Evolutionary conservation across 352 stramenopile species (phyloP).

Genomic region (Phytophthora foliorum): DNA sequence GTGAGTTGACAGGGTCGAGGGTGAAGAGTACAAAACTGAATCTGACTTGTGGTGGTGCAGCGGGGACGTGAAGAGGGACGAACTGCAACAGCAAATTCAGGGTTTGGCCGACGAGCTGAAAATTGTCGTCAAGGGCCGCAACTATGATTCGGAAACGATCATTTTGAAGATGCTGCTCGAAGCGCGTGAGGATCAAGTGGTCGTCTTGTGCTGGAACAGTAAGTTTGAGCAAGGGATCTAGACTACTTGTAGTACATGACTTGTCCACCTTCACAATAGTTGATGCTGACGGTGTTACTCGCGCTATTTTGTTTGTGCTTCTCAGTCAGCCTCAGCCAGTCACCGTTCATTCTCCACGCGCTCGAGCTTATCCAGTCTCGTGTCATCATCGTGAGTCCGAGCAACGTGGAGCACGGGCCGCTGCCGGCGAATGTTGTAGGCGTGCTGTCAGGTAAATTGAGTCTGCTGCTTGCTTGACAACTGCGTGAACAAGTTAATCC

Average conservation of each 20-base stretch:
- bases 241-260: neutral
- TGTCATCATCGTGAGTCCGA: conserved; percentile 40
- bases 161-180: conserved; percentile 32
- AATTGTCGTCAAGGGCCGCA: conserved; percentile 20
- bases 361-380: conserved; percentile 33
- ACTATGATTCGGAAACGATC: conserved; percentile 27
- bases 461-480: neutral
- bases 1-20: conserved; percentile 17
- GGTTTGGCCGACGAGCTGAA: conserved; percentile 19
- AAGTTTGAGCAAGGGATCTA: neutral
- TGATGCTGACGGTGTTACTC: neutral
- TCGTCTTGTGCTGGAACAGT: conserved; percentile 56
- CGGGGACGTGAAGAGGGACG: conserved; percentile 18
- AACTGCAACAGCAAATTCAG: conserved; percentile 25
- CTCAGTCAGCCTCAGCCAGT: conserved; percentile 36
- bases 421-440: conserved; percentile 41
- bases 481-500: neutral
- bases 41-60: conserved; percentile 6
- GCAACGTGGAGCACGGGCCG: conserved; percentile 38
- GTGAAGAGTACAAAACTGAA: neutral
- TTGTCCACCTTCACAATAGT: neutral
- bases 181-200: conserved; percentile 24
- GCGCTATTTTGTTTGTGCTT: neutral
- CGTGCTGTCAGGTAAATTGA: conserved; percentile 33
- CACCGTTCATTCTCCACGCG: conserved; percentile 34